These are phyloP conservation scores for Arctostaphylos glauca DNA, from an alignment of 148 eudicot genomes.

Conservation along the genomic window DNA sequence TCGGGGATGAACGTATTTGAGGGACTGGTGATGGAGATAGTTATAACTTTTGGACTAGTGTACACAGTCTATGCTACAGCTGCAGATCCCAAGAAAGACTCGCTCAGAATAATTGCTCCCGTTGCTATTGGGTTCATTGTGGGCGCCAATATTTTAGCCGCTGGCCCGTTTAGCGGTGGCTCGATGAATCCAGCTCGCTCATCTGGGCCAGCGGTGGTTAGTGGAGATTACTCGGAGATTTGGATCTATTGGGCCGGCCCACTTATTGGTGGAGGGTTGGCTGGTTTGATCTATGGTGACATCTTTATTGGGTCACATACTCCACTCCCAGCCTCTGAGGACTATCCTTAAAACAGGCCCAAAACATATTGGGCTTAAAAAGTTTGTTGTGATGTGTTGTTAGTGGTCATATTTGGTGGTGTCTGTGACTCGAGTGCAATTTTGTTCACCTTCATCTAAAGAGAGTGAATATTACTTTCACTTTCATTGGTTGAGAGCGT, in stretches of 20 bases:
- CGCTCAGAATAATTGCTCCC: slow-evolving; percentile 68
- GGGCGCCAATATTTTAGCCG: slow-evolving; percentile 81
- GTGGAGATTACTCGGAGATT: slow-evolving; percentile 50
- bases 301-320: slow-evolving; percentile 44
- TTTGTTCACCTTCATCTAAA: background rate
- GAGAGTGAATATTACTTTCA: no score
- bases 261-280: slow-evolving; percentile 79
- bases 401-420: background rate
- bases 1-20: slow-evolving; percentile 52
- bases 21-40: slow-evolving; percentile 74
- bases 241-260: slow-evolving; percentile 96
- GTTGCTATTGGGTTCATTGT: slow-evolving; percentile 85
- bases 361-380: background rate
- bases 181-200: slow-evolving; percentile 96
- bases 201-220: slow-evolving; percentile 70
- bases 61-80: slow-evolving; percentile 92
- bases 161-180: slow-evolving; percentile 82
- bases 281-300: slow-evolving; percentile 78
- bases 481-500: no score
- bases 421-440: background rate
- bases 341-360: slow-evolving; percentile 20
- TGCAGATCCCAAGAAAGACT: slow-evolving; percentile 85
- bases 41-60: slow-evolving; percentile 73
- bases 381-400: background rate
- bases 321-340: slow-evolving; percentile 18